These are phyloP conservation scores for Penicillium polonicum DNA, from an alignment of 2,329 filamentous ascomycete species.

Conservation along the genomic window DNA sequence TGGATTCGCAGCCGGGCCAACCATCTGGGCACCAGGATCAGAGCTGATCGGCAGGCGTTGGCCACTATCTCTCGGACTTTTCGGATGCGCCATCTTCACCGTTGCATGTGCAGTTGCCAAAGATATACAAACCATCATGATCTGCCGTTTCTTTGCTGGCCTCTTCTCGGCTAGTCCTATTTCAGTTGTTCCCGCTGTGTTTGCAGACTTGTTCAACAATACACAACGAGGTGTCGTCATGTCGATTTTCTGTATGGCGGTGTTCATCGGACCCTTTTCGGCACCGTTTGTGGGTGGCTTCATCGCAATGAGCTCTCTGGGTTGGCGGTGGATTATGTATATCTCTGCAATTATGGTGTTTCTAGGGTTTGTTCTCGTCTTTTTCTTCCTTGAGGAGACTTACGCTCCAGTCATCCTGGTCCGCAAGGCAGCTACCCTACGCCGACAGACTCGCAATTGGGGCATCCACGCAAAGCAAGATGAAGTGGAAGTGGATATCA, in stretches of 20 bases:
- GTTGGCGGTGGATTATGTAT: slow-evolving; percentile 53
- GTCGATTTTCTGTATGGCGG: slow-evolving; percentile 49
- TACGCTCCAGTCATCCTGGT: slow-evolving; percentile 55
- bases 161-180: slow-evolving; percentile 46
- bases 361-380: slow-evolving; percentile 32
- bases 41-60: slow-evolving; percentile 58
- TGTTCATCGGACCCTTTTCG: slow-evolving; percentile 48
- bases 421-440: slow-evolving; percentile 51
- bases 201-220: slow-evolving; percentile 52
- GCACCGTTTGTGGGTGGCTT: slow-evolving; percentile 53
- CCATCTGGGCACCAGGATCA: slow-evolving; percentile 60
- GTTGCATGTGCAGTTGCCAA: slow-evolving; percentile 42
- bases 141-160: slow-evolving; percentile 49
- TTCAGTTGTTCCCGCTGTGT: slow-evolving; percentile 42
- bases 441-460: slow-evolving; percentile 56
- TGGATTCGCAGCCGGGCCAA: slow-evolving; percentile 51
- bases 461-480: slow-evolving; percentile 56
- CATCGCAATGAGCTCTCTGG: slow-evolving; percentile 46
- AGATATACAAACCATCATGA: slow-evolving; percentile 40
- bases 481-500: slow-evolving; percentile 50
- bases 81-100: slow-evolving; percentile 42
- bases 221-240: slow-evolving; percentile 41
- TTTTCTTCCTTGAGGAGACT: slow-evolving; percentile 51
- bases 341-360: slow-evolving; percentile 54
- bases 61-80: slow-evolving; percentile 46